phyloP scores from a whole-genome alignment of 371 early-diverging fungal genomes.

The Mortierella sp. region DNA sequence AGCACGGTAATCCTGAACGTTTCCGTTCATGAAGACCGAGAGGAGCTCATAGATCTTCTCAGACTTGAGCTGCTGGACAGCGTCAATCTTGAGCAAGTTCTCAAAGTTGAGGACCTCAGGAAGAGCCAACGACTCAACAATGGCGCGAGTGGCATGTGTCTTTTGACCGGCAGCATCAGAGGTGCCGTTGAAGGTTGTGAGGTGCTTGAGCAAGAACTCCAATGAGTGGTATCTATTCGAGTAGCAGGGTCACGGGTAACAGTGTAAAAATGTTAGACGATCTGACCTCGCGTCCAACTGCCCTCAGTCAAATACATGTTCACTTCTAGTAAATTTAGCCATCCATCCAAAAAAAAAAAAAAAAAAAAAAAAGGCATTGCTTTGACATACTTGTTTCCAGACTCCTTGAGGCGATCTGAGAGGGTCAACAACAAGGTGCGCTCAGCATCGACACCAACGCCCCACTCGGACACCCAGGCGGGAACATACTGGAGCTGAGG shows the following conservation, averaged over 20 bases:
- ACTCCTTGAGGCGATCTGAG: constrained; percentile 70
- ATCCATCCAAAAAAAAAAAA: background rate
- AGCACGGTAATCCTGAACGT: constrained; percentile 71
- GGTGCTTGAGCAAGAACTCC: constrained; percentile 74
- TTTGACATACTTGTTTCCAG: constrained; percentile 68
- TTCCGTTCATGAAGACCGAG: constrained; percentile 80
- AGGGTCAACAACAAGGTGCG: constrained; percentile 71
- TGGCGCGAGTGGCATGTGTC: constrained; percentile 61
- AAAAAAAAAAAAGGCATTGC: background rate
- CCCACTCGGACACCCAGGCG: constrained; percentile 82
- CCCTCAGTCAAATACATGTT: background rate
- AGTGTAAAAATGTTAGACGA: background rate
- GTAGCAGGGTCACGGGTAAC: background rate
- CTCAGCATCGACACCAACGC: constrained; percentile 64
- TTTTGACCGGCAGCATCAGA: constrained; percentile 58
- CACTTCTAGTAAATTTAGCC: background rate
- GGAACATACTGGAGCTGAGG: constrained; percentile 75
- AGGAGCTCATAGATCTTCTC: constrained; percentile 72
- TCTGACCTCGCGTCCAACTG: background rate
- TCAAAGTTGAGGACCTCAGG: constrained; percentile 86
- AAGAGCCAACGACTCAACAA: constrained; percentile 75
- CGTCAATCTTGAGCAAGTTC: constrained; percentile 73
- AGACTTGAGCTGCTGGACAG: constrained; percentile 78
- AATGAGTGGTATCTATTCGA: constrained; percentile 61
- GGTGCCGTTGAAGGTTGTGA: constrained; percentile 64